phyloP scores from a whole-genome alignment of 2,329 filamentous ascomycete genomes.

The Verticillium longisporum region DNA sequence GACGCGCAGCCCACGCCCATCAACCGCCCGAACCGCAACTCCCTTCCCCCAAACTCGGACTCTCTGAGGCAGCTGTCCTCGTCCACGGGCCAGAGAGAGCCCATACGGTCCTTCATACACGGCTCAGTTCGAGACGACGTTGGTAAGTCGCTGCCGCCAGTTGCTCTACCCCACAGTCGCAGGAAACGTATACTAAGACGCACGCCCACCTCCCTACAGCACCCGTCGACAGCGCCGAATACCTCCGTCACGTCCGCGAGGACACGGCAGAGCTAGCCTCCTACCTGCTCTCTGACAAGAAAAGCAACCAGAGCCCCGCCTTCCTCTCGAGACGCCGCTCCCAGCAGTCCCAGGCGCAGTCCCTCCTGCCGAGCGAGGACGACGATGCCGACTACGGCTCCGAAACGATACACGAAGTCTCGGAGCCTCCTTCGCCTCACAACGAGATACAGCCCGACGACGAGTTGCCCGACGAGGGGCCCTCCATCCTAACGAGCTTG shows the following conservation, averaged over 20 bases:
- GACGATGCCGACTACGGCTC: conserved; percentile 22
- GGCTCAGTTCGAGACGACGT: conserved; percentile 53
- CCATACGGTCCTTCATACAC: conserved; percentile 66
- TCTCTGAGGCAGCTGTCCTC: conserved; percentile 28
- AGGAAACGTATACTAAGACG: not conserved
- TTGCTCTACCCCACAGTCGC: no score
- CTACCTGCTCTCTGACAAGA: conserved; percentile 65
- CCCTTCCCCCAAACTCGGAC: conserved; percentile 17
- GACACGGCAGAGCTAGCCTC: conserved; percentile 83
- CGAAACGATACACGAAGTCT: conserved; percentile 54
- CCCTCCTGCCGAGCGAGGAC: conserved; percentile 9
- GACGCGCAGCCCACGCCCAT: conserved; percentile 18
- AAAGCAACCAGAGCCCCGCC: conserved; percentile 33
- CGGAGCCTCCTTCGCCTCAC: conserved; percentile 45
- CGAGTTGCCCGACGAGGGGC: conserved; percentile 21
- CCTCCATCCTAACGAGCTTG: conserved; percentile 42
- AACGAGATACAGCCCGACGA: conserved; percentile 15
- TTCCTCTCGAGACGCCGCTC: conserved; percentile 36
- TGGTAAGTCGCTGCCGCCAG: conserved; percentile 32
- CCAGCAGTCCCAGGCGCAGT: conserved; percentile 4
- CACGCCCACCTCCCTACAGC: conserved; percentile 23
- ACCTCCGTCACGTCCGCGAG: conserved; percentile 73
- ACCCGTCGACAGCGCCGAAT: conserved; percentile 63
- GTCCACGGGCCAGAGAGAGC: conserved; percentile 48
- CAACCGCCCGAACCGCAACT: conserved; percentile 10